Percentiles rank a stretch among this genome's conserved stretches.
phyloP scores from a whole-genome alignment of 805 yeast species.

The Myxozyma neotropica region DNA sequence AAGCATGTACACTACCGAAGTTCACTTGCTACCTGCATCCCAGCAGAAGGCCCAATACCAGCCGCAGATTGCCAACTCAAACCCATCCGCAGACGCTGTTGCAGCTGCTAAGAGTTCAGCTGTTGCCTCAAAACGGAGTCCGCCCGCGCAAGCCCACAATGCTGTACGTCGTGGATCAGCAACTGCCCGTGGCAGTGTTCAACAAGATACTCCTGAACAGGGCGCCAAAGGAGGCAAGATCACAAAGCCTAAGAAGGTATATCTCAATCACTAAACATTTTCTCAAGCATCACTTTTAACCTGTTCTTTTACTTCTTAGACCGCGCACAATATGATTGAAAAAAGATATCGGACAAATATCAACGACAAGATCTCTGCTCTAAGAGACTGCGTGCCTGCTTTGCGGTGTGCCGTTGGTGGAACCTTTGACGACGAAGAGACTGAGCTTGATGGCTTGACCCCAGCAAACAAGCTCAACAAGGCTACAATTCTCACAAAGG shows the following conservation, averaged over 20 bases:
- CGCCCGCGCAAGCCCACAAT: constrained; percentile 15
- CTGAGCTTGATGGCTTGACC: constrained; percentile 69
- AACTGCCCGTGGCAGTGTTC: not conserved
- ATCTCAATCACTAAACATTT: not conserved
- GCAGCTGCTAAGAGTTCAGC: not conserved
- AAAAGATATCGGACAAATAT: constrained; percentile 79
- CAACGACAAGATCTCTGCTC: constrained; percentile 66
- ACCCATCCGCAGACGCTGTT: not conserved
- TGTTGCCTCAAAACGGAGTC: constrained; percentile 8
- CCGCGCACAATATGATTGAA: constrained; percentile 78
- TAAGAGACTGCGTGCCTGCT: constrained; percentile 78
- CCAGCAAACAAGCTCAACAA: constrained; percentile 78
- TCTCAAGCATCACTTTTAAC: too few species aligned
- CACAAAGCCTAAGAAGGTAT: constrained; percentile 41
- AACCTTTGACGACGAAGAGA: constrained; percentile 39
- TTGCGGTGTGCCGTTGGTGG: constrained; percentile 61
- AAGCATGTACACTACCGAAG: not conserved
- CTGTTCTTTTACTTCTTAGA: too few species aligned
- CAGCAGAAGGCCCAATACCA: constrained; percentile 3
- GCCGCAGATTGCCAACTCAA: not conserved
- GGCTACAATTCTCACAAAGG: constrained; percentile 75
- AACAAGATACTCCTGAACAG: constrained; percentile 15
- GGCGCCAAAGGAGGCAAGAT: constrained; percentile 36
- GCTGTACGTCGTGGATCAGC: constrained; percentile 15
- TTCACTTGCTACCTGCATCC: not conserved